Evolutionary conservation across 2,329 filamentous ascomycete genomes (phyloP), one percentile per base, ranked within the genome.

Genomic region (Talaromyces amestolkiae): DNA sequence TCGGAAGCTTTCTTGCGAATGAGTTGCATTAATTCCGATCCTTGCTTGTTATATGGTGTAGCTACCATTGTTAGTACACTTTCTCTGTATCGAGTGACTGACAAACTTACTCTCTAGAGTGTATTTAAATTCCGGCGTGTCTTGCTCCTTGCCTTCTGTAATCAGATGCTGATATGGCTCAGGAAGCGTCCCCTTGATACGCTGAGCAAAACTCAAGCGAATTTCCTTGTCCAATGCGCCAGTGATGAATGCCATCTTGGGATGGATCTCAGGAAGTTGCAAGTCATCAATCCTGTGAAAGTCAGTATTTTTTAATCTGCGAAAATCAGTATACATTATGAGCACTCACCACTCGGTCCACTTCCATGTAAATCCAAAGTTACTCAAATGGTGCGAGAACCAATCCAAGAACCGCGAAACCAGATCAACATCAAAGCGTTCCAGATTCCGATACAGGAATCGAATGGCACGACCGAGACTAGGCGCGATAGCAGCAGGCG

Each of bases 321-420:
- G 11, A 8, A 35, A 54, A 13, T 8, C 4, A 22, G 15, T 11
- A 6, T 39, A 13, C 19, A 39, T 24, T 9, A n/a, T 24, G 15
- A 39, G 49, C 13, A 79, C 83, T 72, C 77, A 87, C 95, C 95
- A 99, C 80, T 99, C 95, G 17, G 91, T 89, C 95, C 95, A 99
- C 79, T 98, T 98, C 95, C 95, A 99, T 10, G 95, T 95, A 76
- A 98, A 99, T 62, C 96, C 95, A 75, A 99, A 99, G 81, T 99
- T 99, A 80, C 93, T 97, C 70, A 99, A 81, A 81, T 99, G 95
- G 77, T 99, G 95, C 19, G 94, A 87, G 75, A 99, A 99, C 95
- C 95, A 99, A 76, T 98, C 94, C 75, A 97, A 84, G 79, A 98
- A 98, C 31, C 95, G 87, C 73, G 93, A 90, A 64, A 84, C 86